Evolutionary conservation across 2,329 filamentous ascomycete genomes (phyloP).

Genomic region (Tolypocladium endophyticum): DNA sequence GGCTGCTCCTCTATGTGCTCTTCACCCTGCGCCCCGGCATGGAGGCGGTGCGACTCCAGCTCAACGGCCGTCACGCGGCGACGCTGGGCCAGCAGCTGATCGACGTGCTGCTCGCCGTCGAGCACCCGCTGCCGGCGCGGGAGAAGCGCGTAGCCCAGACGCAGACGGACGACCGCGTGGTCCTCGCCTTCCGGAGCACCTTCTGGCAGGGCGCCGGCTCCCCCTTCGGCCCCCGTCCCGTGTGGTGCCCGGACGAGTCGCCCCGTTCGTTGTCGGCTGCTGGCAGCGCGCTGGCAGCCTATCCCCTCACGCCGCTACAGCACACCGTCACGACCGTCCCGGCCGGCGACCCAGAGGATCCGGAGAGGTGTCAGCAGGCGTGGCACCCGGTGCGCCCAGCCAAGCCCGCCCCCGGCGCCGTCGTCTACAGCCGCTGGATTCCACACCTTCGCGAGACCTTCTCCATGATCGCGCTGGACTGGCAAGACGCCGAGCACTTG

Average conservation of each 20-base stretch:
- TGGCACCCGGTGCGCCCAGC: constrained; percentile 62
- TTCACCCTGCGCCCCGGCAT: constrained; percentile 37
- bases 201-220: constrained; percentile 65
- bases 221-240: constrained; percentile 52
- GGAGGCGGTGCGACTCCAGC: constrained; percentile 37
- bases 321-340: constrained; percentile 30
- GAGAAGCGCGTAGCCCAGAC: constrained; percentile 13
- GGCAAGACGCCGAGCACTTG: constrained; percentile 51
- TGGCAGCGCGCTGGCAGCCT: constrained; percentile 28
- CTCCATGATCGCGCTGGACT: constrained; percentile 66
- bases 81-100: constrained; percentile 27
- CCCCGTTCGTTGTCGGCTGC: constrained; percentile 20
- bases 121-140: constrained; percentile 30
- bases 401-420: constrained; percentile 59
- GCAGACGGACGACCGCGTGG: constrained; percentile 19
- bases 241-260: constrained; percentile 44
- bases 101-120: constrained; percentile 36
- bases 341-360: constrained; percentile 29
- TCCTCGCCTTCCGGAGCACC: constrained; percentile 38
- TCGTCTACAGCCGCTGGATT: constrained; percentile 70
- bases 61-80: constrained; percentile 27
- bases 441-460: constrained; percentile 68
- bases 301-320: constrained; percentile 37
- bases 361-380: constrained; percentile 35
- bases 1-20: constrained; percentile 42